Base-by-base conservation (phyloP, 1,284 basidiomycete species). In the Fereydounia khargensis region DNA sequence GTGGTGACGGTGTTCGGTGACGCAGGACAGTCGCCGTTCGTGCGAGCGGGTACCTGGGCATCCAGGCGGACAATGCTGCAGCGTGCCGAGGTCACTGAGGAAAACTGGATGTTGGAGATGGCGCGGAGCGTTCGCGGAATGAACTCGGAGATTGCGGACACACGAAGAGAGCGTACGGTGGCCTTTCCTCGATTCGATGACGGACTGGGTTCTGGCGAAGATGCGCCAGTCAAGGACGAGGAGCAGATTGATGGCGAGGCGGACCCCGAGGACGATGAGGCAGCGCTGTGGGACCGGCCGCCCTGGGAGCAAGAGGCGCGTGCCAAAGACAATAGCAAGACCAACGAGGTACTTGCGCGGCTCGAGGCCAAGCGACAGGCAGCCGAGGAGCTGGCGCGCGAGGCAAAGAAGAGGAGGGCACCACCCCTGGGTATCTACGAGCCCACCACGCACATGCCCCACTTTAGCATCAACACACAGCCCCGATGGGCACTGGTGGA, bases 31-130 rank as follows among this genome's bases (percentile, higher is more conserved):
- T 32, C 53, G 18, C 73, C 73, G 19, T 75, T 65, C 42, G 65
- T 66, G 34, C 62, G 73, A 16, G 63, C 68, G 3, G 64, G 56
- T 6, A 51, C 47, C 5, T 66, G 66, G 65, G 47, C 50, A 36
- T 53, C 55, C 28, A 55, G 68, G 25, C 53, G 55, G 27, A 44
- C 42, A 7, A 42, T 57, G 17, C 46, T 72, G 38, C 54, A 65
- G 34, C 59, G 70, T 7, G 43, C 62, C 20, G 67, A 74, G 28
- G 44, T 75, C 33, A 66, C 58, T 23, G 67, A 72, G 35, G 63
- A 72, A 35, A 75, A 75, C 40, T 75, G 73, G 73, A 70, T 73
- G 62, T 54, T 70, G 13, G 64, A 67, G 52, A 68, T 72, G 62
- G 71, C 71, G 1, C 49, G 62, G 8, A 73, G 68, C 45, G 70